A percentile compares a stretch with the other conserved stretches of the same genome.
phyloP scores from a whole-genome alignment of 192 early-diverging fungal species.

The Chytriomyces sp. region DNA sequence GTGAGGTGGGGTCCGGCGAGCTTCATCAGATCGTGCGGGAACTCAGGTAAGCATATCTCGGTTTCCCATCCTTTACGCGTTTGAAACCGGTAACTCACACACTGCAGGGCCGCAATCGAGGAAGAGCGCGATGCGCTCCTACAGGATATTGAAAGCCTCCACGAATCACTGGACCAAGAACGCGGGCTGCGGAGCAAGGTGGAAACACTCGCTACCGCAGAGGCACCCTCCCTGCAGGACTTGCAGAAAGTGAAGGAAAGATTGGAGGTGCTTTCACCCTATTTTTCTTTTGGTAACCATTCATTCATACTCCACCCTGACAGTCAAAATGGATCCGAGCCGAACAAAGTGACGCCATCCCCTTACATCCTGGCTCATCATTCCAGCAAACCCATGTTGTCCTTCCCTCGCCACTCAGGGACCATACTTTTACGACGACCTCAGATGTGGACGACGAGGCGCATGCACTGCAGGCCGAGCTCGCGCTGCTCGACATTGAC shows the following conservation, averaged over 20 bases:
- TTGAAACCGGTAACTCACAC: not conserved
- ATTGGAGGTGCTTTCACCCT: not conserved
- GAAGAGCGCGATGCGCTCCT: conserved; percentile 19
- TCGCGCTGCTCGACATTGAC: not conserved
- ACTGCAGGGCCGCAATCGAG: not conserved
- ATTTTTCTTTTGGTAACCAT: not conserved
- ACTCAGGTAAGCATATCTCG: not conserved
- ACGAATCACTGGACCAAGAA: conserved; percentile 12
- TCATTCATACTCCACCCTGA: not conserved
- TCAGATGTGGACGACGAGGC: not conserved
- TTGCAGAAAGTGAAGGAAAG: conserved; percentile 10
- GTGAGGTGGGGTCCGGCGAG: not conserved
- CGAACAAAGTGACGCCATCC: not conserved
- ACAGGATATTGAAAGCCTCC: not conserved
- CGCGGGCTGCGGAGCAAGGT: not conserved
- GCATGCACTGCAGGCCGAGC: not conserved
- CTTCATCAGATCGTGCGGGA: not conserved
- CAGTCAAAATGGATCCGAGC: not conserved
- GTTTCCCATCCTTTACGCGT: not conserved
- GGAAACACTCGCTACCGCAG: not conserved
- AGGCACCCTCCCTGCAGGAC: not conserved
- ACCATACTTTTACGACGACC: not conserved
- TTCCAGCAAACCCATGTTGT: not conserved
- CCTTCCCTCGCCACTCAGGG: not conserved
- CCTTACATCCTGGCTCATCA: not conserved